These are phyloP conservation scores for Calonectria hawksworthii DNA, from an alignment of 2,329 filamentous ascomycete genomes.

Conservation along the genomic window DNA sequence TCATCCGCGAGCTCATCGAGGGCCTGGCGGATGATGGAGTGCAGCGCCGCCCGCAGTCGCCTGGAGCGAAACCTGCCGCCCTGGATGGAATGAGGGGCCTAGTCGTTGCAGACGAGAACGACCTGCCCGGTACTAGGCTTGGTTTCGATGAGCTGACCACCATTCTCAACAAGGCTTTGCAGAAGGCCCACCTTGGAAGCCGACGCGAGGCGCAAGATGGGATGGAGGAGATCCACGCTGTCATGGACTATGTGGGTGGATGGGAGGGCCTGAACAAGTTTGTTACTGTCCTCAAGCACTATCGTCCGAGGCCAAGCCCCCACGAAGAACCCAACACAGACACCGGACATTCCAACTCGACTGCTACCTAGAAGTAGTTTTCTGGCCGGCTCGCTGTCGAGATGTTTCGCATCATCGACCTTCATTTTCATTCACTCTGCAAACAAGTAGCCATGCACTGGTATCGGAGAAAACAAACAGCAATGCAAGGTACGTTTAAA, in stretches of 20 bases:
- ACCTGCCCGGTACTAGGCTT: neutral
- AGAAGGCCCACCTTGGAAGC: neutral
- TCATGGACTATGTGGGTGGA: neutral
- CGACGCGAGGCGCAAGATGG: neutral
- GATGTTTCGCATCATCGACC: neutral
- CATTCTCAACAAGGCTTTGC: neutral
- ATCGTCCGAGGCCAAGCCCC: neutral
- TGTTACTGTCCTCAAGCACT: neutral
- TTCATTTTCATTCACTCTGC: neutral
- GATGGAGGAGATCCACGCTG: neutral
- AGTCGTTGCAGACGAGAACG: neutral
- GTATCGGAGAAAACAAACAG: neutral
- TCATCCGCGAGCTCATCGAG: neutral
- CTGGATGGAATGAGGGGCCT: neutral
- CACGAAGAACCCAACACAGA: neutral
- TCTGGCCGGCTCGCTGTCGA: neutral
- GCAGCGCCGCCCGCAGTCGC: neutral
- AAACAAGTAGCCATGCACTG: neutral
- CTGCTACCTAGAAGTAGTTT: neutral
- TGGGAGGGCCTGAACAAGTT: neutral
- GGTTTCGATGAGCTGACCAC: neutral
- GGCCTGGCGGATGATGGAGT: neutral
- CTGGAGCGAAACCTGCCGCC: neutral
- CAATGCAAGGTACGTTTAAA: neutral
- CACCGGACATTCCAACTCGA: neutral